Evolutionary conservation across 1,139 yeast genomes (phyloP), one percentile per base, ranked within the genome.

Genomic region (Diutina sp.): DNA sequence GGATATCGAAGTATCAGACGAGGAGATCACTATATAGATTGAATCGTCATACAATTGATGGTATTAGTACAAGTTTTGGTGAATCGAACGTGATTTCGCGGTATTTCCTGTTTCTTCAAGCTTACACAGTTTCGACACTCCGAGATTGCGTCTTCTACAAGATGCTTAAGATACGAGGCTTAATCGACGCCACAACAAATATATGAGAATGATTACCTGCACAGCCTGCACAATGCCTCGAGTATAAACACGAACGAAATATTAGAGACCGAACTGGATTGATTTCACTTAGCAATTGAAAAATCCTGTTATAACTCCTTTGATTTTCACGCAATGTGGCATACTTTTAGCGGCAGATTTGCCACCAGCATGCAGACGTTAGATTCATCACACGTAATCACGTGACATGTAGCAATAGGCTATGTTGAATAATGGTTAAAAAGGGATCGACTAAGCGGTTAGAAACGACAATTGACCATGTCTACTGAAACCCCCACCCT

Each of bases 401-500:
- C 51, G 51, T 47, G 51, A 47, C 35, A 9, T 47, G 51, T 28
- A 21, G 51, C 51, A 47, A 47, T 47, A 30, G 32, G 35, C 16
- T 16, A 28, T 14, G 21, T 16, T 16, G 25, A n/a, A 45, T 45
- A 45, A 45, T 46, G 30, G 50, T 25, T 25, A 25, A 28, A 12
- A 12, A 21, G 29, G 29, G 30, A 46, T 46, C 14, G 32, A 46
- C 16, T 16, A 28, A 47, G n/a, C 30, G 38, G 30, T 14, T 14
- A 3, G 16, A 16, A 29, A 28, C 14, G n/a, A 25, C 16, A 28
- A 35, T 35, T 35, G 41, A 35, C 3, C 14, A 47, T 47, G 51
- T 30, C 51, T 29, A 30, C 21, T 29, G 35, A 25, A 47, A 25
- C 51, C 12, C 12, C 53, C 41, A 61, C 69, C 47, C 63, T 66